Conservation (phyloP, 164 flowering plant species). For the Umbellularia californica region DNA sequence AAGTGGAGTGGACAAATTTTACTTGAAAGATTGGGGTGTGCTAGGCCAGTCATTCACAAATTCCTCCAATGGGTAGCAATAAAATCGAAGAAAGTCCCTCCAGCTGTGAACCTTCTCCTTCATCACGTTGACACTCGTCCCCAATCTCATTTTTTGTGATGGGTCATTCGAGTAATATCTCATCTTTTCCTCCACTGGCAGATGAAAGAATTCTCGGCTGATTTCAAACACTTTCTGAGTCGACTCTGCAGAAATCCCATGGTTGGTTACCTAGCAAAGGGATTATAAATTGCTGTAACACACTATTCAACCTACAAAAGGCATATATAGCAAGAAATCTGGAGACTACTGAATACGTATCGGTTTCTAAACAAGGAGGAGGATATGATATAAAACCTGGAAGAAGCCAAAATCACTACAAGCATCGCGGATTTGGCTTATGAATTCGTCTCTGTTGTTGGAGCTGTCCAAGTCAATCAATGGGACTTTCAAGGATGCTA, state of each 20-base stretch:
- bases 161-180: constrained; percentile 45
- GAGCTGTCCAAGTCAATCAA: constrained; percentile 41
- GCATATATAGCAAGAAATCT: neutral
- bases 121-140: constrained; percentile 67
- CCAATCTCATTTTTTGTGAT: constrained; percentile 51
- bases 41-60: constrained; percentile 66
- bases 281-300: neutral
- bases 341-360: too few species aligned
- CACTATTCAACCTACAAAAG: neutral
- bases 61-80: constrained; percentile 61
- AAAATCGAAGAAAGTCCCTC: constrained; percentile 80
- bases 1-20: constrained; percentile 6
- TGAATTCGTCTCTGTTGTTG: constrained; percentile 23
- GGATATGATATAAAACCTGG: constrained; percentile 33
- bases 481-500: constrained; percentile 39
- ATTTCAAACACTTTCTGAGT: constrained; percentile 40
- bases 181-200: constrained; percentile 77
- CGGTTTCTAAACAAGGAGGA: neutral
- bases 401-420: constrained; percentile 54
- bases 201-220: constrained; percentile 44
- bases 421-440: constrained; percentile 42
- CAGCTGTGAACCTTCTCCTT: constrained; percentile 73
- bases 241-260: constrained; percentile 44
- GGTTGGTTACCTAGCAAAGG: constrained; percentile 53
- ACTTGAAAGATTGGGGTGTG: constrained; percentile 66